These are phyloP conservation scores for Mucor plumbeus DNA, from an alignment of 371 early-diverging fungal genomes.

Conservation along the genomic window DNA sequence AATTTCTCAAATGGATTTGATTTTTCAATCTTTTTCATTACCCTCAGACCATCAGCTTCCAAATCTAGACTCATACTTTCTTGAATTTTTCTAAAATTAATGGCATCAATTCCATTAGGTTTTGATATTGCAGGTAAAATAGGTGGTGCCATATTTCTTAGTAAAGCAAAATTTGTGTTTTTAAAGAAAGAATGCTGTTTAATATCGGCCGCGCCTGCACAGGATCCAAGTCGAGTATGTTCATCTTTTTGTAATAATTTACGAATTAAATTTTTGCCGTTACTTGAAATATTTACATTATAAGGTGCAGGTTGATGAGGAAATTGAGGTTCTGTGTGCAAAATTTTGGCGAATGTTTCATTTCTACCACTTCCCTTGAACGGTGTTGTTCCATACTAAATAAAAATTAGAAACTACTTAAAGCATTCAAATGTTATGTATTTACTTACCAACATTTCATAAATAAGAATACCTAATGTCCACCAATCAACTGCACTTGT, in stretches of 20 bases:
- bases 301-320: conserved; percentile 62
- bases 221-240: conserved; percentile 81
- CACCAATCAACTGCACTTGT: conserved; percentile 98
- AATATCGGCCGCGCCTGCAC: conserved; percentile 93
- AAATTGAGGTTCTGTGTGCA: conserved; percentile 79
- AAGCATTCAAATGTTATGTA: too few species aligned
- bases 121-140: conserved; percentile 77
- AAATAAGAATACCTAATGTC: conserved; percentile 96
- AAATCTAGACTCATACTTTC: conserved; percentile 72
- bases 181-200: conserved; percentile 95
- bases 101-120: conserved; percentile 66
- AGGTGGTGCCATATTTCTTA: conserved; percentile 88
- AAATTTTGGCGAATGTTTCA: conserved; percentile 83
- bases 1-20: conserved; percentile 74
- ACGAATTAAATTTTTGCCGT: conserved; percentile 78
- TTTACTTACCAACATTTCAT: conserved; percentile 88
- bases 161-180: conserved; percentile 89
- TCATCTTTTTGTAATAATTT: conserved; percentile 90
- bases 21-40: conserved; percentile 19
- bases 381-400: conserved; percentile 88
- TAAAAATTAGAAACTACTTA: neutral
- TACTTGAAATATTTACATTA: conserved; percentile 36
- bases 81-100: conserved; percentile 72
- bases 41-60: conserved; percentile 48
- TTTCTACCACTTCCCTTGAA: conserved; percentile 92